A percentile compares a stretch with the other conserved stretches of the same genome.
These are phyloP conservation scores for Tolypocladium endophyticum DNA, from an alignment of 2,329 filamentous ascomycete species.

Conservation along the genomic window DNA sequence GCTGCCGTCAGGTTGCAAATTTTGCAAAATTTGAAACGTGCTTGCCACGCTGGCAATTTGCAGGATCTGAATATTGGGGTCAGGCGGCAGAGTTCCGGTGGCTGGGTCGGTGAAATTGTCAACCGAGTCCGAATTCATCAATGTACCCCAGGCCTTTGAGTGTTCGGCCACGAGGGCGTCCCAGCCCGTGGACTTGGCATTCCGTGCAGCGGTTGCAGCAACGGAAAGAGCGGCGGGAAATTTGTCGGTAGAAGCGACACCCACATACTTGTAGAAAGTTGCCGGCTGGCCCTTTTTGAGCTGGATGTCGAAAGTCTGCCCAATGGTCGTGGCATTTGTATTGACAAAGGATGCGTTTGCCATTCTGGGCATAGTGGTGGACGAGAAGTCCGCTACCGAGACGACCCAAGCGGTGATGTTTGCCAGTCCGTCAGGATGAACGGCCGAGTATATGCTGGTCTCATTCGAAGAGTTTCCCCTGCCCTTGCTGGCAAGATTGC, in stretches of 20 bases:
- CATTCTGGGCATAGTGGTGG: constrained; percentile 22
- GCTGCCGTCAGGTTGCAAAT: constrained; percentile 36
- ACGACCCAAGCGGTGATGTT: constrained; percentile 49
- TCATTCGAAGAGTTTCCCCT: constrained; percentile 42
- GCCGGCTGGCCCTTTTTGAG: constrained; percentile 42
- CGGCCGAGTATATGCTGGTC: constrained; percentile 50
- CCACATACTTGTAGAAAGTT: constrained; percentile 56
- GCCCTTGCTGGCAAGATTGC: constrained; percentile 31
- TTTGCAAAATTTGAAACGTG: constrained; percentile 45
- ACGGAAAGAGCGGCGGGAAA: constrained; percentile 45
- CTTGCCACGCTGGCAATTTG: constrained; percentile 43
- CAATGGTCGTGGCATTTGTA: constrained; percentile 52
- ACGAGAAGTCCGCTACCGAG: constrained; percentile 34
- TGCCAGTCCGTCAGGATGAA: constrained; percentile 49
- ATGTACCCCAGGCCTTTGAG: constrained; percentile 47
- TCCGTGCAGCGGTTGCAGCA: constrained; percentile 43
- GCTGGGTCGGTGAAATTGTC: constrained; percentile 46
- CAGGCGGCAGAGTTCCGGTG: constrained; percentile 45
- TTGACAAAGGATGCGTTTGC: constrained; percentile 28
- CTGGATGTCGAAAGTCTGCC: constrained; percentile 44
- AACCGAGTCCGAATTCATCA: constrained; percentile 51
- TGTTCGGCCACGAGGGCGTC: constrained; percentile 44
- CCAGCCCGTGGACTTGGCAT: constrained; percentile 39
- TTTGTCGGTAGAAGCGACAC: constrained; percentile 57
- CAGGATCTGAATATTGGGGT: constrained; percentile 43